phyloP scores from a whole-genome alignment of 116 monocot genomes.

The Cymodocea nodosa region DNA sequence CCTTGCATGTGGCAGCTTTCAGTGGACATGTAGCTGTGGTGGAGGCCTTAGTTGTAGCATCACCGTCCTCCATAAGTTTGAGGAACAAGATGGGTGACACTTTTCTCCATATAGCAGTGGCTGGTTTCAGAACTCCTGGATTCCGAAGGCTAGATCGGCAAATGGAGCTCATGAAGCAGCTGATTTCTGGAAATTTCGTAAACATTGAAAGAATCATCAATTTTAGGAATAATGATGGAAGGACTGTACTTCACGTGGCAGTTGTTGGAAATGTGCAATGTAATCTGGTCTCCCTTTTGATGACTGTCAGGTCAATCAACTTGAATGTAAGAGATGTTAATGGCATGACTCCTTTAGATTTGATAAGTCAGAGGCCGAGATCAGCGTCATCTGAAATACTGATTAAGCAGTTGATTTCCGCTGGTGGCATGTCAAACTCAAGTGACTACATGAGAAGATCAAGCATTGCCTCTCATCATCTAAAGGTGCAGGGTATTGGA shows the following conservation, averaged over 20 bases:
- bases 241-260: slow-evolving; percentile 70
- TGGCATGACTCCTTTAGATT: slow-evolving; percentile 83
- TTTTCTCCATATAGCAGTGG: slow-evolving; percentile 79
- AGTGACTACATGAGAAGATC: slow-evolving; percentile 26
- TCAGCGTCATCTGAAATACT: slow-evolving; percentile 56
- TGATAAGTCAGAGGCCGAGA: slow-evolving; percentile 41
- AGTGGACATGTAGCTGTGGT: slow-evolving; percentile 54
- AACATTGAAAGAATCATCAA: slow-evolving; percentile 49
- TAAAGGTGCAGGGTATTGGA: slow-evolving; percentile 39
- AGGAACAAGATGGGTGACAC: slow-evolving; percentile 65
- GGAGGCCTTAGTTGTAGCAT: slow-evolving; percentile 36
- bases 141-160: slow-evolving; percentile 79
- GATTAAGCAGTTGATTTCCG: slow-evolving; percentile 56
- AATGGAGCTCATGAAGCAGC: slow-evolving; percentile 65
- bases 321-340: slow-evolving; percentile 53
- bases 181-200: slow-evolving; percentile 31
- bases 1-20: slow-evolving; percentile 81
- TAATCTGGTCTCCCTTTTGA: slow-evolving; percentile 56
- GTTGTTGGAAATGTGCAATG: slow-evolving; percentile 49
- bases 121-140: slow-evolving; percentile 75
- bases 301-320: slow-evolving; percentile 38
- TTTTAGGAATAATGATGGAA: slow-evolving; percentile 51
- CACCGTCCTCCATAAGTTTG: slow-evolving; percentile 24
- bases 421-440: slow-evolving; percentile 47
- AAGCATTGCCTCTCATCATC: slow-evolving; percentile 33